Evolutionary conservation across 306 rosid genomes (phyloP).

Genomic region (Biancaea sappan): DNA sequence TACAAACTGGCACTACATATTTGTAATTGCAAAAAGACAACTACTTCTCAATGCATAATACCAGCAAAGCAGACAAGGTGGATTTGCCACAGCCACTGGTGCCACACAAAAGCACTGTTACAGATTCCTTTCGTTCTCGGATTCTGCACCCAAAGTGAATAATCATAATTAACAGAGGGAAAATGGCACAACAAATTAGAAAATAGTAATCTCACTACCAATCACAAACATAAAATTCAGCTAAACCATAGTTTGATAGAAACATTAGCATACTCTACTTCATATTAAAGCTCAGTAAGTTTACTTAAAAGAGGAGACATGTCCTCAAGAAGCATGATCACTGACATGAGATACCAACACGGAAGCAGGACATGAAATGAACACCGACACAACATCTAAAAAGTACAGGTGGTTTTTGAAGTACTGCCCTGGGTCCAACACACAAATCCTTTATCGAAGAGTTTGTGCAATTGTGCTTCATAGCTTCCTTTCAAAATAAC

Average conservation of each 20-base stretch:
- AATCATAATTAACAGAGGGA: not conserved
- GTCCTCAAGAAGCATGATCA: not conserved
- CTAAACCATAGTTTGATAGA: not conserved
- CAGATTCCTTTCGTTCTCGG: slow-evolving; percentile 91
- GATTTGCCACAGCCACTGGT: slow-evolving; percentile 99
- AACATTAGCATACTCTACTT: slow-evolving; percentile 12
- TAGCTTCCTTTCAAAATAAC: not conserved
- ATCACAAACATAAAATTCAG: not conserved
- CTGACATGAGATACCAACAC: not conserved
- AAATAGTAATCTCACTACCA: not conserved
- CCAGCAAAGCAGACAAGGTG: slow-evolving; percentile 95
- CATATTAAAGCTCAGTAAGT: not conserved
- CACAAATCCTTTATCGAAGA: not conserved
- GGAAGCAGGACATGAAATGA: not conserved
- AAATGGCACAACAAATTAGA: not conserved
- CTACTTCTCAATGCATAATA: slow-evolving; percentile 42
- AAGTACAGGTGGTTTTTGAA: not conserved
- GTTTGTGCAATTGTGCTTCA: not conserved
- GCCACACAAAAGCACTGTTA: slow-evolving; percentile 89
- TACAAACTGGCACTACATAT: slow-evolving; percentile 32
- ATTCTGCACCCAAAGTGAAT: slow-evolving; percentile 51
- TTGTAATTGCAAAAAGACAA: slow-evolving; percentile 34
- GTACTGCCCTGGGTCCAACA: not conserved
- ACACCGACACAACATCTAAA: not conserved
- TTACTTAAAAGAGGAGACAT: not conserved